A percentile compares a stretch with the other conserved stretches of the same genome.
Evolutionary conservation across 2,329 filamentous ascomycete species (phyloP).

Genomic region (Thelonectria blattea): DNA sequence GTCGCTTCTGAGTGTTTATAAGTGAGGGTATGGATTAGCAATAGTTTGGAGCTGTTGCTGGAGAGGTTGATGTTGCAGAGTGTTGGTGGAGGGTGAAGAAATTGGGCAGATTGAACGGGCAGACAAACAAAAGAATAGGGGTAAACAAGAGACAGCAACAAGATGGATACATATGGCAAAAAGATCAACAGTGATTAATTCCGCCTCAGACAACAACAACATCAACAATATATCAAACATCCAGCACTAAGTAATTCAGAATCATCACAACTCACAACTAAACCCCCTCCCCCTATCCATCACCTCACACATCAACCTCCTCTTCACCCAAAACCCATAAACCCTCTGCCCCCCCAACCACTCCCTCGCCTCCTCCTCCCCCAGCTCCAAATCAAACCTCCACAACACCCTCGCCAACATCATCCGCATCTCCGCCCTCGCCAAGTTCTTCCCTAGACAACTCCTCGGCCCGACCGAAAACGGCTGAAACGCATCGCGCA

Average conservation of each 20-base stretch:
- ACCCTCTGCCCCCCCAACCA: constrained; percentile 29
- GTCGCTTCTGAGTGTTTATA: too few species aligned
- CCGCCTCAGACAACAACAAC: too few species aligned
- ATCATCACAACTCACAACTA: neutral
- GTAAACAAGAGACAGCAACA: neutral
- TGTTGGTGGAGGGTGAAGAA: too few species aligned
- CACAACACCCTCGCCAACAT: constrained; percentile 28
- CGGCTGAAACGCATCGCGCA: constrained; percentile 23
- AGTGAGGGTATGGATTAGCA: too few species aligned
- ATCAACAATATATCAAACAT: too few species aligned
- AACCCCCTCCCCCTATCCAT: neutral
- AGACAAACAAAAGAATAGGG: too few species aligned
- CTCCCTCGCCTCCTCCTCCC: constrained; percentile 11
- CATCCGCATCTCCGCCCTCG: constrained; percentile 27
- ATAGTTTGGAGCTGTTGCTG: too few species aligned
- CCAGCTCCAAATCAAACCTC: constrained; percentile 28
- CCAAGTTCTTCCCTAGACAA: constrained; percentile 30
- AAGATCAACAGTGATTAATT: too few species aligned
- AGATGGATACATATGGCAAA: neutral
- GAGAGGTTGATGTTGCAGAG: too few species aligned
- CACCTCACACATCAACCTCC: constrained; percentile 21
- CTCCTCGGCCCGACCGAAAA: constrained; percentile 27
- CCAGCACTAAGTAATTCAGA: too few species aligned
- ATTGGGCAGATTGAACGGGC: neutral
- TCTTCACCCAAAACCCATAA: constrained; percentile 33